phyloP scores from a whole-genome alignment of 2,329 filamentous ascomycete species.

The Fusarium sp. region DNA sequence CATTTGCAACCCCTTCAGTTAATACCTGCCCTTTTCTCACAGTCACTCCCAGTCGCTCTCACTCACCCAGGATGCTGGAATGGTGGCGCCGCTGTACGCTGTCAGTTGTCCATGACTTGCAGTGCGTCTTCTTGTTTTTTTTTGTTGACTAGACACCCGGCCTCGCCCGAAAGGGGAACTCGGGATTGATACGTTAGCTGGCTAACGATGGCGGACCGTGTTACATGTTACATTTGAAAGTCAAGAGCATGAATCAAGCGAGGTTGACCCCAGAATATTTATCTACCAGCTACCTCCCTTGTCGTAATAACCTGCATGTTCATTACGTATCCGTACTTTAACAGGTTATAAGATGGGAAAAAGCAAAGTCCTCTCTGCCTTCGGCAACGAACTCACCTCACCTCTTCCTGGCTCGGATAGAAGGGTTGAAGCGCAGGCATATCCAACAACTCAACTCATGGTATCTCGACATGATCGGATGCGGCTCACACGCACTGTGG shows the following conservation, averaged over 20 bases:
- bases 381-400: conserved; percentile 4
- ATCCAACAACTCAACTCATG: conserved; percentile 40
- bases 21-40: not conserved
- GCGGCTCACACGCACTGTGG: conserved; percentile 41
- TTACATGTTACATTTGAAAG: conserved; percentile 35
- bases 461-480: conserved; percentile 23
- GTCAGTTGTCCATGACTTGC: conserved; percentile 22
- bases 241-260: conserved; percentile 33
- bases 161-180: conserved; percentile 37
- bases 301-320: conserved; percentile 20
- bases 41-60: not conserved
- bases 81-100: conserved; percentile 33
- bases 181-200: conserved; percentile 22
- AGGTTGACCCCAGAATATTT: conserved; percentile 23
- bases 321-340: conserved; percentile 11
- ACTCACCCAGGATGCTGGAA: conserved; percentile 29
- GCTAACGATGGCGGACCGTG: conserved; percentile 21
- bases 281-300: conserved; percentile 2
- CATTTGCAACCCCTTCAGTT: not conserved
- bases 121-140: conserved; percentile 18
- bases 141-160: conserved; percentile 39
- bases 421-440: conserved; percentile 40
- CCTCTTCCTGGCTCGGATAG: conserved; percentile 35
- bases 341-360: conserved; percentile 6
- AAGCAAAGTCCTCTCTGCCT: conserved; percentile 12